Base-by-base conservation (phyloP, 78 protist species). In the Dictyostelium capitatum region DNA sequence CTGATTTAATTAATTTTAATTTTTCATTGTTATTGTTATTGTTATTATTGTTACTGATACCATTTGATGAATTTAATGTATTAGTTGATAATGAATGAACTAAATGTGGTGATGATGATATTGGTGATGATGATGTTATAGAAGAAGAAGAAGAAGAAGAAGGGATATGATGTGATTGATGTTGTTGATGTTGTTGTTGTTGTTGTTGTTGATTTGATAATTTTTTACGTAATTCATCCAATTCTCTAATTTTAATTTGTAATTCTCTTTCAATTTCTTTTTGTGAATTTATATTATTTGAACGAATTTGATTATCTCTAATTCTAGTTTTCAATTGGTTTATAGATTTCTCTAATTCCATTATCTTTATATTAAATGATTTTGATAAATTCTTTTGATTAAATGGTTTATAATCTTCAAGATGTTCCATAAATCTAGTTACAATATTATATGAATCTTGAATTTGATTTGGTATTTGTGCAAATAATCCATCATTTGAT, bases 271-370 rank as follows among this genome's bases (percentile, higher is more conserved):
- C 73, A 14, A 65, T 19, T 10, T 65, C 73, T 65, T 30, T 65
- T 65, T 65, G 73, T 12, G 9, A 12, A 11, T 28, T 23, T 30
- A 65, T 32, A 65, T 65, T 65, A 15, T 65, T 65, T 30, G 37
- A 25, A 25, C 46, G 23, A 19, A 65, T 65, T 65, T 65, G 73
- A 14, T 28, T 65, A 30, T 65, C 73, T 65, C 14, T 65, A 5
- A 65, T 65, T 12, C 15, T 65, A 9, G 73, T 65, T 65, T 65
- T 65, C 15, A 65, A 30, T 65, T 65, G 73, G 14, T 65, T 65
- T 7, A 65, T 65, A 11, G 73, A 65, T 65, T 65, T 65, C n/a
- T 65, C 73, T 30, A 65, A 65, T 30, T 65, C 73, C 73, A 65
- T 65, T 28, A 30, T 65, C 30, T 65, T 65, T 30, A 65, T 30